phyloP scores from a whole-genome alignment of 108 stramenopile species.

The Fistulifera solaris region DNA sequence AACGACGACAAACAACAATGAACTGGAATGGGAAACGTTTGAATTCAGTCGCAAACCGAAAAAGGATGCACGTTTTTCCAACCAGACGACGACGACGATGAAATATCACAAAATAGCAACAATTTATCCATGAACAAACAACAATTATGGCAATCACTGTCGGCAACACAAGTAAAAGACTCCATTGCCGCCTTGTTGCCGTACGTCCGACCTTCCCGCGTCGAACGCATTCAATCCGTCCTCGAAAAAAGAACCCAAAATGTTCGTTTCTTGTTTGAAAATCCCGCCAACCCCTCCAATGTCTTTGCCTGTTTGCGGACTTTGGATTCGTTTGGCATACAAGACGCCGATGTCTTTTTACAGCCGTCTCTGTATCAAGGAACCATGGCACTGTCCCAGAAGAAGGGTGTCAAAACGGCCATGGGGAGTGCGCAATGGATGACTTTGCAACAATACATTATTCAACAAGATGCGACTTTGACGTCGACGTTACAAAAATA shows the following conservation, averaged over 20 bases:
- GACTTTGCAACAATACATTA: slow-evolving; percentile 26
- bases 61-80: slow-evolving; percentile 14
- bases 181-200: slow-evolving; percentile 30
- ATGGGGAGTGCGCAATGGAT: slow-evolving; percentile 71
- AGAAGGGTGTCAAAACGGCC: slow-evolving; percentile 70
- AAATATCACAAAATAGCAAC: slow-evolving; percentile 20
- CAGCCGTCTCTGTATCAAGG: slow-evolving; percentile 48
- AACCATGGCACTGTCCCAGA: slow-evolving; percentile 59
- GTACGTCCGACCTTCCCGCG: slow-evolving; percentile 38
- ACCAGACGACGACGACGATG: slow-evolving; percentile 6
- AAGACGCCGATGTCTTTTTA: slow-evolving; percentile 67
- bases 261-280: slow-evolving; percentile 81
- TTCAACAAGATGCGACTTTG: slow-evolving; percentile 19
- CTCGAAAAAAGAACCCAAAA: slow-evolving; percentile 49
- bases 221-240: slow-evolving; percentile 51
- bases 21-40: slow-evolving; percentile 34
- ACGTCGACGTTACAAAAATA: slow-evolving; percentile 9
- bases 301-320: slow-evolving; percentile 93
- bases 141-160: slow-evolving; percentile 15
- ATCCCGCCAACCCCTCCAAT: slow-evolving; percentile 89
- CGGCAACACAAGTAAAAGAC: slow-evolving; percentile 10
- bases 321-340: slow-evolving; percentile 80
- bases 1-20: background rate
- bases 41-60: slow-evolving; percentile 37
- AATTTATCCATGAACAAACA: slow-evolving; percentile 10